These are phyloP conservation scores for Metschnikowia borealis DNA, from an alignment of 805 yeast species.

Conservation along the genomic window DNA sequence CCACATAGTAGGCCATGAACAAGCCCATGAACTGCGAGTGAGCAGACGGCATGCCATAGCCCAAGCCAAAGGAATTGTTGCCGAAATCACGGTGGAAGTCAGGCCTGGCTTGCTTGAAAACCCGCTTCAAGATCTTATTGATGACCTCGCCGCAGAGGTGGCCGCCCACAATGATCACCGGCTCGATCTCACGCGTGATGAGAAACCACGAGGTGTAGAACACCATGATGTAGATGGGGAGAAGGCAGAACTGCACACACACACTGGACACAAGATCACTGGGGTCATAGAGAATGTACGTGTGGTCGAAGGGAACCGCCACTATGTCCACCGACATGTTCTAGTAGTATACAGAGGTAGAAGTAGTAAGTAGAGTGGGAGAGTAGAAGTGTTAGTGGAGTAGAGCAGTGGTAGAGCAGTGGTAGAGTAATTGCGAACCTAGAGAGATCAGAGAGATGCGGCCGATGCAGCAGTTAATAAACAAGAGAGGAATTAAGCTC, in stretches of 20 bases:
- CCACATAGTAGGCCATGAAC: slow-evolving; percentile 53
- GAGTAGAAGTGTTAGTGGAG: not conserved
- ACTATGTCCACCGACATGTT: not conserved
- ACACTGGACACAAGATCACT: slow-evolving; percentile 54
- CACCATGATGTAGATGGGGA: slow-evolving; percentile 75
- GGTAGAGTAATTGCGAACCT: no score
- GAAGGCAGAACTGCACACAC: slow-evolving; percentile 69
- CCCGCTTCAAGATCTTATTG: slow-evolving; percentile 63
- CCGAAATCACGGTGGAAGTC: slow-evolving; percentile 44
- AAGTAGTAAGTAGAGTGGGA: not conserved
- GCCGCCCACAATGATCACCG: slow-evolving; percentile 78
- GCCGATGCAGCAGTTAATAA: no score
- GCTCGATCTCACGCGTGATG: slow-evolving; percentile 78
- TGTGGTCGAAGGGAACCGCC: slow-evolving; percentile 74
- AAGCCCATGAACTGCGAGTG: slow-evolving; percentile 96
- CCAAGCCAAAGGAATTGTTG: slow-evolving; percentile 46
- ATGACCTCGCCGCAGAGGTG: slow-evolving; percentile 74
- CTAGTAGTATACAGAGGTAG: not conserved
- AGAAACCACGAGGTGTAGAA: slow-evolving; percentile 83
- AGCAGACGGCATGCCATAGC: slow-evolving; percentile 96
- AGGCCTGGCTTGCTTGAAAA: slow-evolving; percentile 75
- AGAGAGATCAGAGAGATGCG: no score
- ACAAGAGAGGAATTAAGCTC: no score
- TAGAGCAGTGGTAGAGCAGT: no score
- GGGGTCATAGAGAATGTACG: slow-evolving; percentile 77